Evolutionary conservation across 2,329 filamentous ascomycete genomes (phyloP).

Genomic region (Stachybotrys chartarum): DNA sequence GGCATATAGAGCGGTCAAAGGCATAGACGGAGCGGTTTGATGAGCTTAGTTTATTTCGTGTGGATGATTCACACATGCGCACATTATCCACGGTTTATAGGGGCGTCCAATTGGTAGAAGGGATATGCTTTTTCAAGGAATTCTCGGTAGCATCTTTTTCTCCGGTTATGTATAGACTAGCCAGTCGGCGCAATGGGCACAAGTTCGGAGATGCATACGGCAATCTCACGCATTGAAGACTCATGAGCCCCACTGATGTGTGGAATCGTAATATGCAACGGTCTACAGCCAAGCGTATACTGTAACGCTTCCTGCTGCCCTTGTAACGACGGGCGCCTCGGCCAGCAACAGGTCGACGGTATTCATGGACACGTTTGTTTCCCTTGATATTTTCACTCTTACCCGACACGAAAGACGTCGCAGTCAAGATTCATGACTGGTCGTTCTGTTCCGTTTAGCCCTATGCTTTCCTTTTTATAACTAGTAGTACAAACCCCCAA

Average conservation of each 20-base stretch:
- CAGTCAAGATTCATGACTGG: not conserved
- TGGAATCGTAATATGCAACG: too few species aligned
- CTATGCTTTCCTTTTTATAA: not conserved
- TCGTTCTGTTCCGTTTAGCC: not conserved
- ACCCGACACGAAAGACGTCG: too few species aligned
- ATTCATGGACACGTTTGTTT: too few species aligned
- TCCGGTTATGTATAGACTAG: conserved; percentile 9
- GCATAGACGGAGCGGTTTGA: conserved; percentile 15
- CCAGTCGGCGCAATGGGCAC: not conserved
- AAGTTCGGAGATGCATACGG: too few species aligned
- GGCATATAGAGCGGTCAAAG: conserved; percentile 54
- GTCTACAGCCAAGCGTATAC: too few species aligned
- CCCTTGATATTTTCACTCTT: too few species aligned
- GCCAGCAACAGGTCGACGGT: too few species aligned
- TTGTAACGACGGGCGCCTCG: too few species aligned
- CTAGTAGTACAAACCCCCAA: not conserved
- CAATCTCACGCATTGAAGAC: too few species aligned
- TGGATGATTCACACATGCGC: not conserved
- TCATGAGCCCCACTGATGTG: too few species aligned
- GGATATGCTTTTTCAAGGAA: not conserved
- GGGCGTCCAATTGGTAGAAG: not conserved
- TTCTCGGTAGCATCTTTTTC: not conserved
- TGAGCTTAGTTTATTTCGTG: not conserved
- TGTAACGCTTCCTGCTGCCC: too few species aligned
- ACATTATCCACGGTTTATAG: not conserved